Percentiles rank a stretch among this genome's conserved stretches.
These are phyloP conservation scores for Candida odintsovae DNA, from an alignment of 805 yeast genomes.

Conservation along the genomic window DNA sequence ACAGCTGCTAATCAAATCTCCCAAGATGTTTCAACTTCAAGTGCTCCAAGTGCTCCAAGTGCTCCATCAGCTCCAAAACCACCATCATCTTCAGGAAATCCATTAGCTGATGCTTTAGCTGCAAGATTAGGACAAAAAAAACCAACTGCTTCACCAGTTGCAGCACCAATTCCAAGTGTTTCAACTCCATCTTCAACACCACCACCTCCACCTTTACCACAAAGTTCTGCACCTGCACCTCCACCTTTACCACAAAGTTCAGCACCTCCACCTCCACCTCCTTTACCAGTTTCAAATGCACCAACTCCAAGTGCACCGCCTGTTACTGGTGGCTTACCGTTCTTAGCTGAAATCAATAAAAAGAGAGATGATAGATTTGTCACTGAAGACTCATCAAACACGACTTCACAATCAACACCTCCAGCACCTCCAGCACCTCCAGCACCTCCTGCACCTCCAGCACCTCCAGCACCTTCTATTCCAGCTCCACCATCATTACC, in stretches of 20 bases:
- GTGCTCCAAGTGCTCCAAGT: constrained; percentile 20
- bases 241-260: constrained; percentile 4
- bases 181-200: constrained; percentile 7
- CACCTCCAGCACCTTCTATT: constrained; percentile 13
- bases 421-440: constrained; percentile 12
- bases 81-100: constrained; percentile 20
- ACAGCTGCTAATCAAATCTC: constrained; percentile 10
- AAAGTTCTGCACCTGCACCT: constrained; percentile 10
- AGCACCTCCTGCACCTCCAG: constrained; percentile 5
- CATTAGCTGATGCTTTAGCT: constrained; percentile 7
- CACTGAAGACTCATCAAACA: constrained; percentile 27
- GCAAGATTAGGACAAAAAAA: constrained; percentile 3
- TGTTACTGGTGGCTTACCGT: constrained; percentile 35
- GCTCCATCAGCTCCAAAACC: constrained; percentile 20
- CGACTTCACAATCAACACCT: constrained; percentile 10
- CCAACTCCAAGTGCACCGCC: constrained; percentile 9
- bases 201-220: constrained; percentile 17
- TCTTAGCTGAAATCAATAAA: constrained; percentile 42
- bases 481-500: constrained; percentile 8
- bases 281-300: constrained; percentile 16
- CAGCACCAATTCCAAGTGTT: constrained; percentile 8
- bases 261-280: constrained; percentile 12
- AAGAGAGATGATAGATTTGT: constrained; percentile 41
- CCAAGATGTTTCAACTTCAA: neutral
- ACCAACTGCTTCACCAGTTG: constrained; percentile 18